These are phyloP conservation scores for Durio zibethinus DNA, from an alignment of 345 rosid species.

Conservation along the genomic window DNA sequence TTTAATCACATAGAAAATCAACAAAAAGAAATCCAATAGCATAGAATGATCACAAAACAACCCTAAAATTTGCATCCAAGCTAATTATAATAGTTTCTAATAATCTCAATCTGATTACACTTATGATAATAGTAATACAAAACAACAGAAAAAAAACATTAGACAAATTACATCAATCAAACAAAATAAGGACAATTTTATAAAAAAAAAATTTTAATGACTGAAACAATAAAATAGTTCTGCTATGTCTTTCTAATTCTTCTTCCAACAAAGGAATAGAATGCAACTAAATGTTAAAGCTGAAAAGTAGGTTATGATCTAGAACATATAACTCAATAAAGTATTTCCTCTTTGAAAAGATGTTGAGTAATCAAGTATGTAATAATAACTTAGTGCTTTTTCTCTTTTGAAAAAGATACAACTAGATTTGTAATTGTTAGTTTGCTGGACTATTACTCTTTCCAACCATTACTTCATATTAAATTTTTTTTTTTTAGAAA, in stretches of 20 bases:
- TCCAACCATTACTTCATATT: too few species aligned
- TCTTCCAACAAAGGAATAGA: background rate
- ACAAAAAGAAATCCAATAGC: background rate
- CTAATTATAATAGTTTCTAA: slow-evolving; percentile 1
- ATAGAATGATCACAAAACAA: background rate
- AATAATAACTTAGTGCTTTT: background rate
- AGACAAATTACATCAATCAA: slow-evolving; percentile 15
- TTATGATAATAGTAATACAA: slow-evolving; percentile 6
- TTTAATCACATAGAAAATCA: too few species aligned
- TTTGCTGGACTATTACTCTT: background rate
- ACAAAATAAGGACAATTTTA: slow-evolving; percentile 1
- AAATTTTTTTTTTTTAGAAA: background rate
- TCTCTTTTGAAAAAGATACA: background rate
- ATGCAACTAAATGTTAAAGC: background rate
- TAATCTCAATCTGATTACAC: background rate
- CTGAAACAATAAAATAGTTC: slow-evolving; percentile 2
- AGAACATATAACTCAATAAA: background rate
- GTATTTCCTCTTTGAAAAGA: background rate
- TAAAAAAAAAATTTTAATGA: background rate
- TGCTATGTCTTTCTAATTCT: background rate
- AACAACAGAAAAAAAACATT: slow-evolving; percentile 27
- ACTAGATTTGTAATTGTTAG: background rate
- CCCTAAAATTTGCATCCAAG: background rate
- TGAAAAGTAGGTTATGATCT: background rate
- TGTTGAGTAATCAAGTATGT: background rate